Conservation (phyloP, 805 yeast genomes). For the Soucietia sequanensis region DNA sequence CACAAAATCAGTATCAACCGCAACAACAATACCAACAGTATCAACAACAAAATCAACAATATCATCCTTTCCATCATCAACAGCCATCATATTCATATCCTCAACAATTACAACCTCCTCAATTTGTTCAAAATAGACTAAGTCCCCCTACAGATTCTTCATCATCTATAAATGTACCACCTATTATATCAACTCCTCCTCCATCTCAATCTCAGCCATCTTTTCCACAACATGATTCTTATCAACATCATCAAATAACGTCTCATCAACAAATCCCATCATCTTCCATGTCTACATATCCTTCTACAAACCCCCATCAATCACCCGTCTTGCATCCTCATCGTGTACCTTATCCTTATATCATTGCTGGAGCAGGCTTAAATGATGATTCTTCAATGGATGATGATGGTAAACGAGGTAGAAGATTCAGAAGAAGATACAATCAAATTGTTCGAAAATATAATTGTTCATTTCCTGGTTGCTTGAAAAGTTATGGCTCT, state of each 20-base stretch:
- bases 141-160: background rate
- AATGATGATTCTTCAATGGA: conserved; percentile 5
- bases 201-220: background rate
- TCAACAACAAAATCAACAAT: too few relatives aligned
- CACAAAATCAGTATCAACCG: too few relatives aligned
- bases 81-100: too few relatives aligned
- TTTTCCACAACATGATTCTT: background rate
- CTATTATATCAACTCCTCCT: too few relatives aligned
- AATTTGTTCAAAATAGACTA: too few relatives aligned
- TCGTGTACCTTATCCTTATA: background rate
- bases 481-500: conserved; percentile 42
- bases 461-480: conserved; percentile 36
- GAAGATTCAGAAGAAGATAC: conserved; percentile 34
- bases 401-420: conserved; percentile 23
- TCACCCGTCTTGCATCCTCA: too few relatives aligned
- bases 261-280: background rate
- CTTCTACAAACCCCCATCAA: too few relatives aligned
- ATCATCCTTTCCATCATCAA: too few relatives aligned
- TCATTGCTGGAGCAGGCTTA: background rate
- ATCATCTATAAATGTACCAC: too few relatives aligned
- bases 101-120: too few relatives aligned
- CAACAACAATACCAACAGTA: too few relatives aligned
- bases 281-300: background rate
- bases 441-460: conserved; percentile 36
- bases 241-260: background rate